These are phyloP conservation scores for Colletotrichum aenigma DNA, from an alignment of 2,329 filamentous ascomycete genomes.

Conservation along the genomic window DNA sequence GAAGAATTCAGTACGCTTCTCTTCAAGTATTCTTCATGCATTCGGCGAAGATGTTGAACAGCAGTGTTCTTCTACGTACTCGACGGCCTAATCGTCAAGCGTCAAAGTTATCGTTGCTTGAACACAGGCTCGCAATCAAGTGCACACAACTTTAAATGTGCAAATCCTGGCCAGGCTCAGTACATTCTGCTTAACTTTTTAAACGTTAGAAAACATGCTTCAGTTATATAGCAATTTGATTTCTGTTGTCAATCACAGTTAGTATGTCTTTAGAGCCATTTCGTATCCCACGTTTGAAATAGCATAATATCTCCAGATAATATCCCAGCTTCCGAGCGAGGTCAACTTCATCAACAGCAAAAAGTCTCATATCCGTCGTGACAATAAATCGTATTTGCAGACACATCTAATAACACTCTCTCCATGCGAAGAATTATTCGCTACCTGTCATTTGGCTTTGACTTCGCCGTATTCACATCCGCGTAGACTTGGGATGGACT, in stretches of 20 bases:
- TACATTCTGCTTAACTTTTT: not conserved
- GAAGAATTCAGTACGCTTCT: too few relatives aligned
- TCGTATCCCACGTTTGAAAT: not conserved
- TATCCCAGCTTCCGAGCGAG: not conserved
- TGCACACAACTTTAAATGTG: rapidly evolving
- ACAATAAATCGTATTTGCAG: not conserved
- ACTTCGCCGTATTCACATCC: not conserved
- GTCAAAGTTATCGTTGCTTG: not conserved
- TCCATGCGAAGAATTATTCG: not conserved
- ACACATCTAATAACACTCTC: not conserved
- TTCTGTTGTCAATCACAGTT: rapidly evolving
- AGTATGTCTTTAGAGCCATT: rapidly evolving
- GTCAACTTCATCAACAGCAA: not conserved
- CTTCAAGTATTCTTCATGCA: not conserved
- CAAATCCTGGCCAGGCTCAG: too few relatives aligned
- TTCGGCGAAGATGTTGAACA: rapidly evolving
- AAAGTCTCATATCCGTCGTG: not conserved
- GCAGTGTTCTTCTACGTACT: rapidly evolving
- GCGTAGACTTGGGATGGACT: not conserved
- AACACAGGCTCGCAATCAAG: not conserved
- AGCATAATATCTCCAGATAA: too few relatives aligned
- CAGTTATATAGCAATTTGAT: not conserved
- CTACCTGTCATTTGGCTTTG: not conserved
- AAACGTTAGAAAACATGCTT: not conserved
- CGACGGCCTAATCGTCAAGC: not conserved